phyloP scores from a whole-genome alignment of 148 eudicot genomes.

The Silene conica region DNA sequence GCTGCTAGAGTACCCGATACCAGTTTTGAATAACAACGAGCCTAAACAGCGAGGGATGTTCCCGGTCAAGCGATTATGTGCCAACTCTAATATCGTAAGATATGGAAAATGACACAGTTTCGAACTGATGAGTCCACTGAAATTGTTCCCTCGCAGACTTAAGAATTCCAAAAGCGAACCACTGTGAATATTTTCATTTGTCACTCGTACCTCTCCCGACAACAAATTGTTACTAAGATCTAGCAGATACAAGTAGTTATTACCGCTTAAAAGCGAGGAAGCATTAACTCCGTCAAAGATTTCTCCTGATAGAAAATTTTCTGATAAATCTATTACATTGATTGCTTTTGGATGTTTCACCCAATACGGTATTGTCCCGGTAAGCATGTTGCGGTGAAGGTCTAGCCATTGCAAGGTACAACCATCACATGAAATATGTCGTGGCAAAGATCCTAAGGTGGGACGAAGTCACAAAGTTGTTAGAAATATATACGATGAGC shows the following conservation, averaged over 20 bases:
- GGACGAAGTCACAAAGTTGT: too few species aligned
- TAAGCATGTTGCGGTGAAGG: not conserved
- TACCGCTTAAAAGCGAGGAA: not conserved
- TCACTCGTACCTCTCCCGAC: not conserved
- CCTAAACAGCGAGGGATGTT: too few species aligned
- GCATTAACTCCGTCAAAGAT: not conserved
- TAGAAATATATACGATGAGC: too few species aligned
- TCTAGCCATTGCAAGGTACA: not conserved
- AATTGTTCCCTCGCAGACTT: too few species aligned
- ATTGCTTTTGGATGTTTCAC: not conserved
- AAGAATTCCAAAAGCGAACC: too few species aligned
- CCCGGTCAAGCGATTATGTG: too few species aligned
- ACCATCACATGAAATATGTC: not conserved
- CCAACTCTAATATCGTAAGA: too few species aligned
- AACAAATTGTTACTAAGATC: slow-evolving; percentile 7
- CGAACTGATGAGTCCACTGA: too few species aligned
- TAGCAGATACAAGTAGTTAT: not conserved
- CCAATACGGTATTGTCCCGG: slow-evolving; percentile 4
- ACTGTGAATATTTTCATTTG: too few species aligned
- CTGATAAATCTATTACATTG: not conserved
- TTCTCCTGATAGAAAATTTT: not conserved
- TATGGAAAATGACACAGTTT: too few species aligned
- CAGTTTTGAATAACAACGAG: too few species aligned
- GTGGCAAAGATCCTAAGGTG: not conserved
- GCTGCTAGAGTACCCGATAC: too few species aligned